Evolutionary conservation across 768 basidiomycete species (phyloP).

Genomic region (Phlebiopsis flavidoalba): DNA sequence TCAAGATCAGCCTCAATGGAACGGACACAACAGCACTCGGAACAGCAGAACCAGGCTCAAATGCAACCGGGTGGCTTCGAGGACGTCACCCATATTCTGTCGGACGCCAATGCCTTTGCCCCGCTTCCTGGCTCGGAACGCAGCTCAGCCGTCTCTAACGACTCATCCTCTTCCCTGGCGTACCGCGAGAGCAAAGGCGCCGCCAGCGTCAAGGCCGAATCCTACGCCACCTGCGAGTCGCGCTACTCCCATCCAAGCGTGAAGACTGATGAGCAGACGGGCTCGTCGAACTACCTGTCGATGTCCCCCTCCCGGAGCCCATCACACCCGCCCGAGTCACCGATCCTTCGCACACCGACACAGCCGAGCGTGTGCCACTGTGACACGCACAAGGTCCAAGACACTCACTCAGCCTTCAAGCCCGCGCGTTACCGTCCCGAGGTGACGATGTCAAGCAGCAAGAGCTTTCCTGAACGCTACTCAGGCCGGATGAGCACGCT

Average conservation of each 20-base stretch:
- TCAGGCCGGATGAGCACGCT: constrained; percentile 10
- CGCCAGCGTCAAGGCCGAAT: constrained; percentile 16
- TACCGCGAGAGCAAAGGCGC: constrained; percentile 18
- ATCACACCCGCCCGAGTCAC: constrained; percentile 11
- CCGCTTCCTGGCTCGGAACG: constrained; percentile 1
- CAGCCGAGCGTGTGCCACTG: neutral
- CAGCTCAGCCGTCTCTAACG: constrained; percentile 1
- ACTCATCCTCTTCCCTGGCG: neutral
- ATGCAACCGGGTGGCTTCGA: constrained; percentile 11
- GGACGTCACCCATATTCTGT: constrained; percentile 23
- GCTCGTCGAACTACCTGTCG: neutral
- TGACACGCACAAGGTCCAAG: constrained; percentile 11
- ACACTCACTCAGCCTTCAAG: constrained; percentile 4
- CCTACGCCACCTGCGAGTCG: constrained; percentile 24
- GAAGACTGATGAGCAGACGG: neutral
- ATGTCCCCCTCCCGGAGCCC: neutral
- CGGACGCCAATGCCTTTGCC: constrained; percentile 12
- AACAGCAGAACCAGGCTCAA: neutral
- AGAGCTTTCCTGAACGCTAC: constrained; percentile 11
- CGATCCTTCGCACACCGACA: constrained; percentile 8
- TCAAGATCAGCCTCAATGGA: neutral
- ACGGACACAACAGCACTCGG: neutral
- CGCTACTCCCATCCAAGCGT: constrained; percentile 20
- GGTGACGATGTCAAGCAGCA: constrained; percentile 4
- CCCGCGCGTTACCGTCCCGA: neutral